Conservation (phyloP, 345 rosid genomes). For the Rhizophora apiculata region DNA sequence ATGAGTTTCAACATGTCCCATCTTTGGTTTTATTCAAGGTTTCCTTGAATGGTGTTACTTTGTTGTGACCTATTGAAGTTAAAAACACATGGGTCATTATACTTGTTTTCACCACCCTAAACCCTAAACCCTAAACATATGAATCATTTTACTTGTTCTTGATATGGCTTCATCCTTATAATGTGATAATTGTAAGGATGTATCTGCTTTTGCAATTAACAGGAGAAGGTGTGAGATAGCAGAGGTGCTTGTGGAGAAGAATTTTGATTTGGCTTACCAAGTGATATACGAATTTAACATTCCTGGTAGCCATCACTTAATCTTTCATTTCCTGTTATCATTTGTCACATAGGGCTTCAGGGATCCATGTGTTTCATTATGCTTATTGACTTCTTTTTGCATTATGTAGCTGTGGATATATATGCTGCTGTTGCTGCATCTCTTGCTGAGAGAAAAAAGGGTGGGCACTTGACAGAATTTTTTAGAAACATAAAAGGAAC, state of each 20-base stretch:
- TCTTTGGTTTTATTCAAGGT: no score
- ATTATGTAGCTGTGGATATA: constrained; percentile 76
- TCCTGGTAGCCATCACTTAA: constrained; percentile 51
- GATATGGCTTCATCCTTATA: background rate
- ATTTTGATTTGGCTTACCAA: constrained; percentile 90
- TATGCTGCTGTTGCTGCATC: constrained; percentile 97
- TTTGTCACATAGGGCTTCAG: constrained; percentile 1
- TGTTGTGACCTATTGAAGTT: no score
- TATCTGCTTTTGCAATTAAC: constrained; percentile 31
- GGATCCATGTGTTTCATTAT: constrained; percentile 5
- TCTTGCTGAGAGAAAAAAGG: constrained; percentile 87
- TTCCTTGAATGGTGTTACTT: no score
- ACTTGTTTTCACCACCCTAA: background rate
- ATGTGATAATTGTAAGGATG: constrained; percentile 2
- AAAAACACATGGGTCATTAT: background rate
- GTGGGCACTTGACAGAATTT: constrained; percentile 85
- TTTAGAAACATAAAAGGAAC: constrained; percentile 92
- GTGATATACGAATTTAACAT: constrained; percentile 83
- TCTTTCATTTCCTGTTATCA: background rate
- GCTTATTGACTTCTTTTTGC: constrained; percentile 14
- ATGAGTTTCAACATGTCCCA: no score
- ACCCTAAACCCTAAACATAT: no score
- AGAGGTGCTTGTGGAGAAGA: constrained; percentile 85
- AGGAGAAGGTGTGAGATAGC: constrained; percentile 91
- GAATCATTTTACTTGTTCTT: background rate